Percentiles rank a stretch among this genome's conserved stretches.
phyloP scores from a whole-genome alignment of 1,284 basidiomycete genomes.

The Fomitiporia mediterranea region DNA sequence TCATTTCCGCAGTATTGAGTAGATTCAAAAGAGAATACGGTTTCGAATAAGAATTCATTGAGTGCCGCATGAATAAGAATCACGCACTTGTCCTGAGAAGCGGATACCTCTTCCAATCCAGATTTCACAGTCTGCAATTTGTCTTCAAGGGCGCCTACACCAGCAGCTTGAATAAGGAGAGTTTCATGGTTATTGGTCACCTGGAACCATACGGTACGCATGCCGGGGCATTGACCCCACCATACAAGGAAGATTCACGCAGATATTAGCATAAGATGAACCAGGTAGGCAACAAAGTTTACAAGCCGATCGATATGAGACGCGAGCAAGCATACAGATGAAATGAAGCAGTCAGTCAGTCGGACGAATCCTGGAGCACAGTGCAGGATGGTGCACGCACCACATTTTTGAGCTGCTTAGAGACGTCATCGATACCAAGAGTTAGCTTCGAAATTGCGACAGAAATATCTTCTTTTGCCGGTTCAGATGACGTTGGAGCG shows the following conservation, averaged over 20 bases:
- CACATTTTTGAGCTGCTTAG: constrained; percentile 79
- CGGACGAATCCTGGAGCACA: neutral
- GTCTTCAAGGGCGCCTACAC: constrained; percentile 57
- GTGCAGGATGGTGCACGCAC: constrained; percentile 40
- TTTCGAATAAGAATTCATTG: neutral
- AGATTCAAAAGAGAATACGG: constrained; percentile 19
- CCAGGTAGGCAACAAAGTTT: neutral
- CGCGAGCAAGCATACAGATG: neutral
- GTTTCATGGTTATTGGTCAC: constrained; percentile 71
- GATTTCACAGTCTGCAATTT: constrained; percentile 56
- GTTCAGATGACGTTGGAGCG: constrained; percentile 35
- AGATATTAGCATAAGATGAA: neutral
- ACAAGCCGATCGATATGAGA: neutral
- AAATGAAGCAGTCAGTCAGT: neutral
- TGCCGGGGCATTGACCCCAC: neutral
- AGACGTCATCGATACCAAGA: constrained; percentile 82
- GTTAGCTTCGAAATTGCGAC: constrained; percentile 81
- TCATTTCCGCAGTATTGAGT: neutral
- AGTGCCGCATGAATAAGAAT: neutral
- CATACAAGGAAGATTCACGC: neutral
- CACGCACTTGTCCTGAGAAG: constrained; percentile 66
- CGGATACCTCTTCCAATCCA: constrained; percentile 64
- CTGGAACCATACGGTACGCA: constrained; percentile 33
- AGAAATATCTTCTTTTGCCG: constrained; percentile 80
- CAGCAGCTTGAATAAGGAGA: constrained; percentile 66